A percentile compares a stretch with the other conserved stretches of the same genome.
phyloP scores from a whole-genome alignment of 306 rosid genomes.

The Crotalaria pallida region DNA sequence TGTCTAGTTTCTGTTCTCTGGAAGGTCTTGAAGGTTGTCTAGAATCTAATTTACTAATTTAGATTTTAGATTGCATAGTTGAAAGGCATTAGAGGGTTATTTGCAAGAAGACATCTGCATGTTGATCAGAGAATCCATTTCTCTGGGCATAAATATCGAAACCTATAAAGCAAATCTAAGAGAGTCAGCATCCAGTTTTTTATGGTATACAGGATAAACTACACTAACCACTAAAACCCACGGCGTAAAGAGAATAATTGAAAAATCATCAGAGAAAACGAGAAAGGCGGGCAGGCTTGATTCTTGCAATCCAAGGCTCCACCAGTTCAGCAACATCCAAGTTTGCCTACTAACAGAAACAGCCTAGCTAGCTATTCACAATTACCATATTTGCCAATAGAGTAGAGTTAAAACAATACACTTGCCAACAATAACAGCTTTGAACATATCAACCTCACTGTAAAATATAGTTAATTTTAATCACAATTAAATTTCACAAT shows the following conservation, averaged over 20 bases:
- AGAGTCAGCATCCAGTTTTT: background rate
- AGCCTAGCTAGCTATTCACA: background rate
- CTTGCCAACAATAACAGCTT: too few species aligned
- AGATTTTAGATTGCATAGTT: background rate
- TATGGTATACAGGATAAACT: too few species aligned
- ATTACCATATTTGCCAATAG: background rate
- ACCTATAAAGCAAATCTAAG: conserved; percentile 2
- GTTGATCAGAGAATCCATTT: background rate
- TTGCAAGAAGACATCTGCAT: background rate
- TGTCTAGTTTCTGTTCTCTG: background rate
- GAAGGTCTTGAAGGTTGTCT: background rate
- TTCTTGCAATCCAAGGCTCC: background rate
- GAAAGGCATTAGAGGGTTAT: background rate
- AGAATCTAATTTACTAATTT: background rate
- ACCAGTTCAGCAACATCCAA: background rate
- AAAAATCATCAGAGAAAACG: too few species aligned
- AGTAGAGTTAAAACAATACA: too few species aligned
- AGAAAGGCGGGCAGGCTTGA: background rate
- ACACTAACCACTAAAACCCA: too few species aligned
- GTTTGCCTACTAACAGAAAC: background rate
- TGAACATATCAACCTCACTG: background rate
- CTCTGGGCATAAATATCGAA: conserved; percentile 2
- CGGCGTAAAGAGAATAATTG: too few species aligned
- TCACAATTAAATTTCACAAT: background rate
- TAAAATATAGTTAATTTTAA: background rate